These are phyloP conservation scores for Fomes fomentarius DNA, from an alignment of 1,284 basidiomycete genomes.

Conservation along the genomic window DNA sequence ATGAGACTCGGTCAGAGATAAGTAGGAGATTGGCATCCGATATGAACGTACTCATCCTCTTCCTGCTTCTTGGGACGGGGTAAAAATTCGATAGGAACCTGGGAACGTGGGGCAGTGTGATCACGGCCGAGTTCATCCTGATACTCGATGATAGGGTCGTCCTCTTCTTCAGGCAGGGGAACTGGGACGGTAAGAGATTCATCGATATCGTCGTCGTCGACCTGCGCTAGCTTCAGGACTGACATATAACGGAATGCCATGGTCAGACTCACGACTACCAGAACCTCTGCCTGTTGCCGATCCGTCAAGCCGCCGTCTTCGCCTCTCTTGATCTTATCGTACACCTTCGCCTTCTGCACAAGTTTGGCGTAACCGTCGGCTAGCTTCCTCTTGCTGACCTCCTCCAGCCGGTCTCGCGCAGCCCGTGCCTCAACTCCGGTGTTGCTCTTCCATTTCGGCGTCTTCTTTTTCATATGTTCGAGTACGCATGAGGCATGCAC, in stretches of 20 bases:
- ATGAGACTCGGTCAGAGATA: no score
- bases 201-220: conserved; percentile 74
- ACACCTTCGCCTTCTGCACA: conserved; percentile 82
- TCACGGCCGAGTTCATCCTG: conserved; percentile 82
- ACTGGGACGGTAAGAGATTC: conserved; percentile 67
- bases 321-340: conserved; percentile 81
- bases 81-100: conserved; percentile 72
- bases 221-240: conserved; percentile 74
- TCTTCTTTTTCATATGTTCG: conserved; percentile 51
- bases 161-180: conserved; percentile 47
- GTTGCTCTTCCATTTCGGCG: conserved; percentile 73
- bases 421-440: conserved; percentile 68
- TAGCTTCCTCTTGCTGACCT: conserved; percentile 65
- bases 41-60: conserved; percentile 29
- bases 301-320: conserved; percentile 81
- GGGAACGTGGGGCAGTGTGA: conserved; percentile 68
- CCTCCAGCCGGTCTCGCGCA: conserved; percentile 66
- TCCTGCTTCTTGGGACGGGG: conserved; percentile 31
- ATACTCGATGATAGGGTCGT: conserved; percentile 83
- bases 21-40: background rate
- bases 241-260: conserved; percentile 30
- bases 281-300: conserved; percentile 71
- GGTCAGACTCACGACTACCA: conserved; percentile 79
- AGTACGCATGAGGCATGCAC: conserved; percentile 12
- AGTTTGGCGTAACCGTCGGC: conserved; percentile 70